Evolutionary conservation across 2,329 filamentous ascomycete genomes (phyloP), one percentile per base, ranked within the genome.

Genomic region (Neonectria sp.): DNA sequence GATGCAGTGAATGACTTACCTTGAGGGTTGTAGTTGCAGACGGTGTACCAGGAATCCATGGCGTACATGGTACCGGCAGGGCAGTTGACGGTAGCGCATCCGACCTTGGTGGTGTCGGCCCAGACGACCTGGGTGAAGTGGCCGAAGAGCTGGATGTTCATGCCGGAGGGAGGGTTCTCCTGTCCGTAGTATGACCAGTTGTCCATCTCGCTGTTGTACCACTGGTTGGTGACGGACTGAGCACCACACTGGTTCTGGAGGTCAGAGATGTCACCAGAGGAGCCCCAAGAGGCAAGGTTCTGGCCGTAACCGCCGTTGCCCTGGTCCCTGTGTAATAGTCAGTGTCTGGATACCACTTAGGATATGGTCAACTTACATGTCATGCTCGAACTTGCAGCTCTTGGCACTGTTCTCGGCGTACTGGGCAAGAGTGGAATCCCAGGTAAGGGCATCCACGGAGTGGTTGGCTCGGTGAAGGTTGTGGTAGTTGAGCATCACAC

Each of bases 391-490:
- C 48, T 87, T 84, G 81, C 95, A 97, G 37, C 79, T 86, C 33
- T 86, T 76, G 67, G 94, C 94, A 60, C 91, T 89, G 63, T 83
- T 82, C 55, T 83, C 71, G 48, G 95, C 95, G 68, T 88, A 93
- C 62, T 79, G 77, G 61, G 90, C 92, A 61, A 94, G 88, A 49
- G 83, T 82, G 9, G 83, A 77, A 74, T 91, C 87, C 92, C 93
- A 98, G 57, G 76, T 78, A 52, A 98, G 78, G 51, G 83, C 86
- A 25, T 82, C 77, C 40, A 90, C 90, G 21, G 91, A 92, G 87
- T 98, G 94, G 85, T 96, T 97, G 77, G 86, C 80, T 70, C 96
- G 95, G 83, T 96, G 93, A 60, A 92, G 76, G 84, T 98, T 98
- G 91, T 98, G 96, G 79, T 93, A 89, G 75, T 91, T 85, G 56